These are phyloP conservation scores for Colletotrichum sp. DNA, from an alignment of 2,329 filamentous ascomycete species.

Conservation along the genomic window DNA sequence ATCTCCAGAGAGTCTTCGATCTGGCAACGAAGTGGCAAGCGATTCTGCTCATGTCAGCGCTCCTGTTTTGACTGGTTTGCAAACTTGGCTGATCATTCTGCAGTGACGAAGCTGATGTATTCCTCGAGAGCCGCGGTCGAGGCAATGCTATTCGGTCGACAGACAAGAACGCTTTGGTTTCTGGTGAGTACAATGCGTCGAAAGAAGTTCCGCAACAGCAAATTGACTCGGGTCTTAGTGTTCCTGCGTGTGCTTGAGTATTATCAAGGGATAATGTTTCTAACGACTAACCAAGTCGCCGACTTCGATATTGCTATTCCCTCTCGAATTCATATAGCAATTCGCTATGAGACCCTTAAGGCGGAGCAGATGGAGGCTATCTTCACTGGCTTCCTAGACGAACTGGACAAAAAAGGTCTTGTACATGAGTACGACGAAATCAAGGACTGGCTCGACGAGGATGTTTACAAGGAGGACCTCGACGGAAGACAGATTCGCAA, in stretches of 20 bases:
- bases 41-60: neutral
- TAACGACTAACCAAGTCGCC: neutral
- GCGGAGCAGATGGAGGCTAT: neutral
- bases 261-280: neutral
- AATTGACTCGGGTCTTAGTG: neutral
- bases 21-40: neutral
- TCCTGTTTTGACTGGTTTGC: neutral
- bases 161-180: neutral
- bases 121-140: neutral
- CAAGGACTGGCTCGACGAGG: neutral
- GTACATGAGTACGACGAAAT: neutral
- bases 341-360: neutral
- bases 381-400: constrained; percentile 9
- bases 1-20: neutral
- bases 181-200: neutral
- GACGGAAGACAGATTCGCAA: constrained; percentile 26
- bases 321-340: neutral
- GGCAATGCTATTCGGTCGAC: neutral
- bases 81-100: neutral
- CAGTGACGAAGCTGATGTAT: neutral
- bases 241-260: neutral
- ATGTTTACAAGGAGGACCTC: neutral
- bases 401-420: neutral
- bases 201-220: neutral
- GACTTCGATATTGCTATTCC: neutral